Evolutionary conservation across 768 basidiomycete genomes (phyloP).

Genomic region (Pleurotus djamor): DNA sequence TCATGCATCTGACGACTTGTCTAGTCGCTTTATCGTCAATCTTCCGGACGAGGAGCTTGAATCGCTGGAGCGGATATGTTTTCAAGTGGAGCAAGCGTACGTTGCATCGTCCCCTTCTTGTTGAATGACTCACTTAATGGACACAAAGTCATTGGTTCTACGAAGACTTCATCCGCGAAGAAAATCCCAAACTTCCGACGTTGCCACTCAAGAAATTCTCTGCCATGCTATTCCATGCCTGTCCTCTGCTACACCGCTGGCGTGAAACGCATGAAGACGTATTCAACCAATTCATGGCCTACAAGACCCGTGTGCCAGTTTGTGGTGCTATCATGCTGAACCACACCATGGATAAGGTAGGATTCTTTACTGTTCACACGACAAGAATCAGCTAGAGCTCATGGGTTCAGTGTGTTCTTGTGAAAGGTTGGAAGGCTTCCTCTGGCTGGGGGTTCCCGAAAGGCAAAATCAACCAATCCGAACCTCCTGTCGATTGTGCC

Average conservation of each 20-base stretch:
- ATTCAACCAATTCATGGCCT: constrained; percentile 89
- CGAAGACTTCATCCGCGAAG: constrained; percentile 96
- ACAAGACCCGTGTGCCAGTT: constrained; percentile 95
- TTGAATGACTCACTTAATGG: constrained; percentile 13
- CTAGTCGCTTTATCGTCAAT: constrained; percentile 93
- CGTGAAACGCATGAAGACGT: constrained; percentile 83
- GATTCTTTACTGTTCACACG: constrained; percentile 11
- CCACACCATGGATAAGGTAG: constrained; percentile 88
- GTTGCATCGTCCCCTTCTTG: constrained; percentile 27
- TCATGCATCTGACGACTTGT: constrained; percentile 7
- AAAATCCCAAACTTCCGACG: constrained; percentile 84
- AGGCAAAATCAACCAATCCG: constrained; percentile 98
- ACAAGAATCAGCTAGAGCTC: background rate
- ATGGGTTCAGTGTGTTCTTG: constrained; percentile 78
- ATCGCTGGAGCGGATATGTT: constrained; percentile 92
- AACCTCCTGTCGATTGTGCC: constrained; percentile 82
- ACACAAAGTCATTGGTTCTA: constrained; percentile 90
- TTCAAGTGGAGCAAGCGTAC: constrained; percentile 99
- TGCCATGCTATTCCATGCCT: constrained; percentile 83
- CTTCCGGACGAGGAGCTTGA: constrained; percentile 91
- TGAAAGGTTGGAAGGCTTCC: constrained; percentile 96
- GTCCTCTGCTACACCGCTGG: constrained; percentile 81
- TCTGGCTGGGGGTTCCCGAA: constrained; percentile 99
- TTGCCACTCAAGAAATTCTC: constrained; percentile 92
- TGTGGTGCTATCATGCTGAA: constrained; percentile 98